Evolutionary conservation across 2,329 filamentous ascomycete species (phyloP).

Genomic region (Pseudopithomyces chartarum): DNA sequence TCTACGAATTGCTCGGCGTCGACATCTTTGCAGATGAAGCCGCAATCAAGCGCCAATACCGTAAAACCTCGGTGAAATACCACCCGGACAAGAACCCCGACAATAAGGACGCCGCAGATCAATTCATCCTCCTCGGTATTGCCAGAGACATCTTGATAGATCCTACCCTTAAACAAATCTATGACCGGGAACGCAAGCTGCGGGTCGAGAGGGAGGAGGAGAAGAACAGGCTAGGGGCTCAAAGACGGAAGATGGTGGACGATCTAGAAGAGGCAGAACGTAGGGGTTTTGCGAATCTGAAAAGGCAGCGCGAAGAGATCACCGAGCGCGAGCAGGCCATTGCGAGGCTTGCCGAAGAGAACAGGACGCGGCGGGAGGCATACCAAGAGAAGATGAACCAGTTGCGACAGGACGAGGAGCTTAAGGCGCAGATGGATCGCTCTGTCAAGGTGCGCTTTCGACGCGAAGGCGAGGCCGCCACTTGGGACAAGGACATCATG

Average conservation of each 20-base stretch:
- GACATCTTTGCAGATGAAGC: slow-evolving; percentile 66
- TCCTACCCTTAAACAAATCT: slow-evolving; percentile 70
- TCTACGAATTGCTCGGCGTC: slow-evolving; percentile 77
- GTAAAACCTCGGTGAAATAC: slow-evolving; percentile 83
- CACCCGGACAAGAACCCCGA: slow-evolving; percentile 87
- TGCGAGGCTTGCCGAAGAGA: slow-evolving; percentile 53
- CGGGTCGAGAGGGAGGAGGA: slow-evolving; percentile 71
- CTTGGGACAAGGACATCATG: slow-evolving; percentile 55
- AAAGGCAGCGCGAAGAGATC: slow-evolving; percentile 57
- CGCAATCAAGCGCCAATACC: slow-evolving; percentile 84
- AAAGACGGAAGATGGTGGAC: slow-evolving; percentile 78
- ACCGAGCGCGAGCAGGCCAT: slow-evolving; percentile 63
- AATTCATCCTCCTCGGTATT: slow-evolving; percentile 83
- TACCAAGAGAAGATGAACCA: slow-evolving; percentile 57
- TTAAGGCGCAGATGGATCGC: slow-evolving; percentile 57
- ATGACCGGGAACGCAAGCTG: slow-evolving; percentile 77
- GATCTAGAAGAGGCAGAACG: slow-evolving; percentile 81
- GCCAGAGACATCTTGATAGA: slow-evolving; percentile 85
- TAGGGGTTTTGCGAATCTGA: slow-evolving; percentile 40
- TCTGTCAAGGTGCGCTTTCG: slow-evolving; percentile 63
- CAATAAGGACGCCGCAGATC: slow-evolving; percentile 67
- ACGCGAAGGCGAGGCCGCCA: slow-evolving; percentile 50
- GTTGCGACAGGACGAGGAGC: slow-evolving; percentile 58
- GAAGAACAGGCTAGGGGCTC: slow-evolving; percentile 73
- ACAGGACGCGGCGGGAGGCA: slow-evolving; percentile 61